Base-by-base conservation (phyloP, 192 early-diverging fungal species). In the Coemansia furcata region DNA sequence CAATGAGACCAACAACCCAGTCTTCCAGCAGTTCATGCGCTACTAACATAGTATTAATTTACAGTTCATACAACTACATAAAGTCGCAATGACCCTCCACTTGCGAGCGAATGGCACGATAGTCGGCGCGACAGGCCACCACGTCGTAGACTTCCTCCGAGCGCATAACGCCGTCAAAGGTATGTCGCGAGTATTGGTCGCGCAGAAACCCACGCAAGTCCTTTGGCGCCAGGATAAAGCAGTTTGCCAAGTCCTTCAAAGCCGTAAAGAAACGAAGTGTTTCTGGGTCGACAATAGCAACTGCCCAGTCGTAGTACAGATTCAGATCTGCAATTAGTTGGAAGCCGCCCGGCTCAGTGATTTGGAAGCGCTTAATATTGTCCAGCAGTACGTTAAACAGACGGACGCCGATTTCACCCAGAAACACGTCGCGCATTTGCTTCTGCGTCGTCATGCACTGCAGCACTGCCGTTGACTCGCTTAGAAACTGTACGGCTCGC, bases 1-100 rank as follows among this genome's bases (percentile, higher is more conserved):
- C 23, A 94, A 98, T 74, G 98, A 99, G 71, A 98, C 95, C 3
- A 77, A 88, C 59, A 98, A 98, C 76, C 81, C 86, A 4, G 89
- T 96, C 3, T 97, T 95, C 78, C 86, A 92, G 82, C 87, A 93
- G 68, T 95, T 99, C 62, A 85, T 93, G 62, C 72, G 75, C 60
- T 73, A 69, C 46, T 74, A 65, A n/a, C 44, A 19, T 52, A 11
- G 47, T 6, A 52, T 29, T 44, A 40, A 44, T 15, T 33, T n/a
- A 17, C n/a, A 14, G 21, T 37, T 54, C 32, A 19, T 15, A 33
- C 47, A 19, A 8, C 47, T 73, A 84, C 83, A 84, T 84, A 63
- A 84, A 81, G 36, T 74, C 83, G 57, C 83, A 84, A 26, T 80
- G 83, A 3, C 78, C 83, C 30, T 84, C 83, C 2, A 84, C 78